These are phyloP conservation scores for Royoungia palumana DNA, from an alignment of 768 basidiomycete genomes.

Conservation along the genomic window DNA sequence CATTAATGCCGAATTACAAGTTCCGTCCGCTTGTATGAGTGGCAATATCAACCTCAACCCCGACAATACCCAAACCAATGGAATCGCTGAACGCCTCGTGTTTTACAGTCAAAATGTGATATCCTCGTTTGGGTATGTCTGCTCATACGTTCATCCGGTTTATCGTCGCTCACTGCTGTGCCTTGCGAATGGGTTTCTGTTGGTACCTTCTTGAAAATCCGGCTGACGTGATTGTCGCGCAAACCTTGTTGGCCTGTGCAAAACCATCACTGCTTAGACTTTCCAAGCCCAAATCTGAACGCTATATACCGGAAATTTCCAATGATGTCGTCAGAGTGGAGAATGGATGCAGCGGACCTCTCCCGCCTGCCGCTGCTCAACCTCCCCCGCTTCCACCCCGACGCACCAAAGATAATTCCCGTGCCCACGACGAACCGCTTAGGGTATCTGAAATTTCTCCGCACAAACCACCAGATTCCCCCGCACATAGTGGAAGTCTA, in stretches of 20 bases:
- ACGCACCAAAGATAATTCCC: background rate
- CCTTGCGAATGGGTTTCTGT: conserved; percentile 18
- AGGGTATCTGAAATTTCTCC: conserved; percentile 55
- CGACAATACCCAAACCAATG: conserved; percentile 24
- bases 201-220: conserved; percentile 18
- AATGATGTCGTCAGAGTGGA: conserved; percentile 12
- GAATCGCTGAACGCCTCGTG: conserved; percentile 47
- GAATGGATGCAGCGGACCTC: conserved; percentile 2
- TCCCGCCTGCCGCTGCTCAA: background rate
- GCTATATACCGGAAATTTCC: conserved; percentile 10
- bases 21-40: conserved; percentile 21
- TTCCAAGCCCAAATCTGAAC: conserved; percentile 23
- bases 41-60: conserved; percentile 30
- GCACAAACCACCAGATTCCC: conserved; percentile 22
- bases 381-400: background rate
- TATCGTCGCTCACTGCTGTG: conserved; percentile 27
- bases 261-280: conserved; percentile 24
- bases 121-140: conserved; percentile 44
- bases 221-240: conserved; percentile 25
- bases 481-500: conserved; percentile 12
- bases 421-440: conserved; percentile 23
- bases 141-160: conserved; percentile 17
- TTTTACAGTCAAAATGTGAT: conserved; percentile 47
- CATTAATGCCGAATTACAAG: conserved; percentile 13
- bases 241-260: conserved; percentile 20